Base-by-base conservation (phyloP, 208 protist genomes). In the Leishmania tropica region DNA sequence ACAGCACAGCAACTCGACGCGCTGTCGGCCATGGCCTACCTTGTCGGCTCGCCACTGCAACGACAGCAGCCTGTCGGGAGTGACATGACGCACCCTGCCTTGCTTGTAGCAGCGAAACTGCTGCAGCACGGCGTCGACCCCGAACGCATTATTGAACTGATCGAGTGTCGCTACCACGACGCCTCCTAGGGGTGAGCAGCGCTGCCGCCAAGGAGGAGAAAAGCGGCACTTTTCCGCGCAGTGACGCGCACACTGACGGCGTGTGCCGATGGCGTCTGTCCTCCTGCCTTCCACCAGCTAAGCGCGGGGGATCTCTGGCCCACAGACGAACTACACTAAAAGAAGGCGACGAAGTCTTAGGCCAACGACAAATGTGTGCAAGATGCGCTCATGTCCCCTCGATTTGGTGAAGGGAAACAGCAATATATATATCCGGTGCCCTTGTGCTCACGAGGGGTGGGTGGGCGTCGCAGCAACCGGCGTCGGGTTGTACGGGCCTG, bases 31-130 rank as follows among this genome's bases (percentile, higher is more conserved):
- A 81, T 93, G 75, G 91, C 90, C 40, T 94, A 92, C 79, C 75
- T 93, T 74, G 75, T 94, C 31, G 91, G 88, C 48, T 94, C 90
- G 7, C 93, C 93, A 21, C 83, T 96, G 21, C 92, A 94, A 72
- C 84, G 88, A 4, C 76, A 83, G 48, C 89, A 95, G 76, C 87
- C 89, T 19, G 73, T 81, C 0, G 76, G 81, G 7, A 64, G 68
- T 31, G 85, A 81, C 31, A 67, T 81, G 64, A 81, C 84, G 3
- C 81, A 83, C 21, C 79, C 70, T 15, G 75, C 78, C 37, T 48
- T 86, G 80, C 37, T 75, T 37, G 75, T 89, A 56, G 88, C 81
- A 37, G 78, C 65, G 19, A 90, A 89, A 79, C 80, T 96, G 35
- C 84, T 96, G 8, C 81, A 87, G n/a, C 83, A 88, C 21, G 91